These are phyloP conservation scores for Fraxinus ornus DNA, from an alignment of 305 asterid genomes.

Conservation along the genomic window DNA sequence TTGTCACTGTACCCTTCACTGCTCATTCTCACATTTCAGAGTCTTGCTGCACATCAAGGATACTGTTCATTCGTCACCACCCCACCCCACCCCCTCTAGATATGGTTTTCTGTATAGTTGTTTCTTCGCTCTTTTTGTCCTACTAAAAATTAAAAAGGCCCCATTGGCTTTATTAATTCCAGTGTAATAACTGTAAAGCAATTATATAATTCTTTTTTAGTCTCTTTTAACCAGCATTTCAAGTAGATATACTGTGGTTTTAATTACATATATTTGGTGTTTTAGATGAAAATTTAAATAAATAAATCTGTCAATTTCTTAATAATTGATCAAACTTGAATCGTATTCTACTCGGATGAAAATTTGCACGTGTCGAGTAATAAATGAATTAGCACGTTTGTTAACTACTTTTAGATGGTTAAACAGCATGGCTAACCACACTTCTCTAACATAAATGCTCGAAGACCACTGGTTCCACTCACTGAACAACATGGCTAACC, in stretches of 20 bases:
- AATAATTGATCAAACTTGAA: background rate
- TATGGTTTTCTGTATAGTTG: background rate
- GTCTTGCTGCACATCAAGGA: conserved; percentile 45
- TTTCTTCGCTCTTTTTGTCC: background rate
- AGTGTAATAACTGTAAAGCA: conserved; percentile 9
- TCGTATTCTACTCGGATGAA: background rate
- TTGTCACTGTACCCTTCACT: conserved; percentile 28
- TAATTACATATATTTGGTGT: background rate
- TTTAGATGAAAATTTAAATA: background rate
- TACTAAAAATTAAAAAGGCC: background rate
- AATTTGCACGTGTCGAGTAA: background rate
- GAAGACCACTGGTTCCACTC: background rate
- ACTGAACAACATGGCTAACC: background rate
- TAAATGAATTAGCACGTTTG: background rate
- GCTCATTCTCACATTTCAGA: conserved; percentile 25
- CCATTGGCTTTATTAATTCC: background rate
- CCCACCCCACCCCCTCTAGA: background rate
- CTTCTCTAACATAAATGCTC: background rate
- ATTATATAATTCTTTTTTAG: conserved; percentile 9
- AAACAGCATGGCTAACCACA: background rate
- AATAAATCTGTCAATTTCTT: background rate
- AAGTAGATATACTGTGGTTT: background rate
- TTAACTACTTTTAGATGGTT: background rate
- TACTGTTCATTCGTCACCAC: conserved; percentile 48
- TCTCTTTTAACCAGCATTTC: conserved; percentile 1